Percentiles rank a stretch among this genome's conserved stretches.
Evolutionary conservation across 2,329 filamentous ascomycete genomes (phyloP).

Genomic region (Periglandula ipomoeae): DNA sequence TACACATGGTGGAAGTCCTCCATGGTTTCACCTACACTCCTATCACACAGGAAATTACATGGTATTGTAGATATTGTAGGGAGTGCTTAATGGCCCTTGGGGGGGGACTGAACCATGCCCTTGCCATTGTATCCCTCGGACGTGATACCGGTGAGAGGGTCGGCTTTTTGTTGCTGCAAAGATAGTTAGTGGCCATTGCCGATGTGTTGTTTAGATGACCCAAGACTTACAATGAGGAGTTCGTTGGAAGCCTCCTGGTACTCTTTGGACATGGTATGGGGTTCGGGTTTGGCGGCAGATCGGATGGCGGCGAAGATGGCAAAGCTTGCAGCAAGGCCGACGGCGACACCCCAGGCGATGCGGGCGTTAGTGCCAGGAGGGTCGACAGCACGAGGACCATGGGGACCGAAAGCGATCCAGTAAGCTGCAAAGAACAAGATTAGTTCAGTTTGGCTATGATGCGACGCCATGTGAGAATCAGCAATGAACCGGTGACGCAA

Average conservation of each 20-base stretch:
- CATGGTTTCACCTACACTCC: conserved; percentile 22
- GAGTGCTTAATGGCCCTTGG: conserved; percentile 36
- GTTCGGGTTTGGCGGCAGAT: conserved; percentile 60
- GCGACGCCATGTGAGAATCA: background rate
- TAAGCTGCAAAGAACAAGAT: conserved; percentile 58
- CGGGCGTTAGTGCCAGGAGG: conserved; percentile 80
- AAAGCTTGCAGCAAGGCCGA: conserved; percentile 58
- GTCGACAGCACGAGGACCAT: conserved; percentile 77
- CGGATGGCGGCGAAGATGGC: conserved; percentile 66
- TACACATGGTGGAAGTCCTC: conserved; percentile 25
- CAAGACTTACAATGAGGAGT: conserved; percentile 67
- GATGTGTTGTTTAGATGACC: background rate
- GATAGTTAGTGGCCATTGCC: background rate
- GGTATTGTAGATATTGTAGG: conserved; percentile 15
- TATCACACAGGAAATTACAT: conserved; percentile 25
- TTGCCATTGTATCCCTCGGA: conserved; percentile 70
- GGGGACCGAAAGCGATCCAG: conserved; percentile 96
- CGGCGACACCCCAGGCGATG: conserved; percentile 62
- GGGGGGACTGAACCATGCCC: conserved; percentile 66
- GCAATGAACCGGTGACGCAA: too few relatives aligned
- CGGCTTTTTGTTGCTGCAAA: conserved; percentile 66
- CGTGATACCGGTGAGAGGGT: conserved; percentile 77
- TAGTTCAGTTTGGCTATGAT: conserved; percentile 23
- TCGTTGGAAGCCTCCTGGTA: conserved; percentile 95
- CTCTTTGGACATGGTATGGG: conserved; percentile 90